A percentile compares a stretch with the other conserved stretches of the same genome.
Evolutionary conservation across 306 rosid species (phyloP).

Genomic region (Adenanthera pavonina): DNA sequence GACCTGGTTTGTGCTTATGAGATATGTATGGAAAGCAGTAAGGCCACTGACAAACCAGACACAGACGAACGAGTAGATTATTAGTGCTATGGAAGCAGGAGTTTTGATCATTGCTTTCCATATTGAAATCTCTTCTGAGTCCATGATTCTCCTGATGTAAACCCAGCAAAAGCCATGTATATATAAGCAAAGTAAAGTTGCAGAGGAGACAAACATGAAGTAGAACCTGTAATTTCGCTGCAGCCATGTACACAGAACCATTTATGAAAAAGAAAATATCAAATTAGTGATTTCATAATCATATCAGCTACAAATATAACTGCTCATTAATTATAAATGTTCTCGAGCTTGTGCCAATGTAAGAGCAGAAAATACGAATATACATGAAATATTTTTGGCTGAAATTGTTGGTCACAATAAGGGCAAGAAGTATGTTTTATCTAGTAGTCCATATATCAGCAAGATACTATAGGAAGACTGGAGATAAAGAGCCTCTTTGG

Average conservation of each 20-base stretch:
- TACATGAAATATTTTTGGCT: neutral
- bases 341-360: slow-evolving; percentile 3
- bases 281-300: slow-evolving; percentile 32
- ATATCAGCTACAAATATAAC: slow-evolving; percentile 25
- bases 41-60: slow-evolving; percentile 85
- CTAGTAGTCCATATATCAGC: neutral
- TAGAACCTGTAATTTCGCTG: slow-evolving; percentile 84
- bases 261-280: neutral
- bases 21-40: slow-evolving; percentile 67
- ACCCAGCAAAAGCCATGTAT: slow-evolving; percentile 84
- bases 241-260: slow-evolving; percentile 39
- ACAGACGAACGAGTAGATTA: slow-evolving; percentile 59
- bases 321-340: slow-evolving; percentile 12
- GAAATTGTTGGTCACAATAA: neutral
- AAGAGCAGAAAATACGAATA: slow-evolving; percentile 21
- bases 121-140: slow-evolving; percentile 53
- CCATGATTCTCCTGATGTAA: slow-evolving; percentile 62
- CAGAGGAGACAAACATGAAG: slow-evolving; percentile 66
- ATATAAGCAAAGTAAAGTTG: slow-evolving; percentile 69
- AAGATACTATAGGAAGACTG: neutral
- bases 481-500: too few species aligned
- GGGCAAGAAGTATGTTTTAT: slow-evolving; percentile 4
- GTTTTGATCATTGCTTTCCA: slow-evolving; percentile 77
- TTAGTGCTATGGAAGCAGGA: slow-evolving; percentile 68
- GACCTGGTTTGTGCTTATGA: slow-evolving; percentile 82